Evolutionary conservation across 1,284 basidiomycete genomes (phyloP).

Genomic region (Malassezia arunalokei): DNA sequence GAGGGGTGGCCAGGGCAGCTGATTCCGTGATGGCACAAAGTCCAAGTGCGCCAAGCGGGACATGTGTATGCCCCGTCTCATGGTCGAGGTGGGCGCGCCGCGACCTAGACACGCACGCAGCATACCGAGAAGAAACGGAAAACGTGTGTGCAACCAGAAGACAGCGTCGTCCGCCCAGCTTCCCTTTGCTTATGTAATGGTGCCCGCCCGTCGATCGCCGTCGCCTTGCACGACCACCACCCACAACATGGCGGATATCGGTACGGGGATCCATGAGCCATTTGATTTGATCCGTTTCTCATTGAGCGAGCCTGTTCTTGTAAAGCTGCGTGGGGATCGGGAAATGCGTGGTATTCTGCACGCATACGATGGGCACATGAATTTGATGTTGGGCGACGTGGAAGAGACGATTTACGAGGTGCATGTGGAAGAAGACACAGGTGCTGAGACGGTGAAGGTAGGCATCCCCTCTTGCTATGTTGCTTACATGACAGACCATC

Average conservation of each 20-base stretch:
- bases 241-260: conserved; percentile 3
- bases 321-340: conserved; percentile 89
- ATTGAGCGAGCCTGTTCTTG: conserved; percentile 86
- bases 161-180: no score
- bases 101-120: no score
- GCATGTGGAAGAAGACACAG: conserved; percentile 48
- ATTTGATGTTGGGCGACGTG: conserved; percentile 89
- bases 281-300: conserved; percentile 94
- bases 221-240: not conserved
- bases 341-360: conserved; percentile 85
- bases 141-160: no score
- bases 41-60: not conserved
- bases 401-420: conserved; percentile 58
- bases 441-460: conserved; percentile 49
- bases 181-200: no score
- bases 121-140: no score
- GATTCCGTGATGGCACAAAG: conserved; percentile 20
- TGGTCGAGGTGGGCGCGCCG: no score
- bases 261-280: conserved; percentile 62
- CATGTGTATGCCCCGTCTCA: no score
- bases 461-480: conserved; percentile 17
- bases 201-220: not conserved
- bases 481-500: conserved; percentile 56
- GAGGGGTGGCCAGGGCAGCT: conserved; percentile 24
- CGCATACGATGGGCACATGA: conserved; percentile 98